Conservation (phyloP, 805 yeast species). For the Kodamaea sagamina region DNA sequence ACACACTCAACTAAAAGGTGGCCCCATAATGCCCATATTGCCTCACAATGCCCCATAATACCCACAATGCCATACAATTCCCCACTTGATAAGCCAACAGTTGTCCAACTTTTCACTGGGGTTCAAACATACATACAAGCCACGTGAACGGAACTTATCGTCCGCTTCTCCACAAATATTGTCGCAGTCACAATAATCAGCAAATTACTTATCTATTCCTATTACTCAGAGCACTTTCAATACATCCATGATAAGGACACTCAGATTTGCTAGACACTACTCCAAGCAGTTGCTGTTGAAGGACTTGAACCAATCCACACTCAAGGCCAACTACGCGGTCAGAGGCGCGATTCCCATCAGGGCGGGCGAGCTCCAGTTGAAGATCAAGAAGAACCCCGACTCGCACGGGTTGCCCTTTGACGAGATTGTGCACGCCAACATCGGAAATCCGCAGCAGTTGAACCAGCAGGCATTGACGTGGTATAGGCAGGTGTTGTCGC, state of each 20-base stretch:
- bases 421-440: constrained; percentile 83
- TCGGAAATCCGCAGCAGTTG: constrained; percentile 97
- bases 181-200: neutral
- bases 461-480: constrained; percentile 95
- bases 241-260: neutral
- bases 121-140: too few species aligned
- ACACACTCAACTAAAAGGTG: too few species aligned
- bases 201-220: too few species aligned
- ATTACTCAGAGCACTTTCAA: too few species aligned
- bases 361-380: constrained; percentile 77
- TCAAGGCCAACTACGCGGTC: constrained; percentile 93
- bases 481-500: constrained; percentile 85
- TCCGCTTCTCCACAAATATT: neutral
- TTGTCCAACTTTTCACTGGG: too few species aligned
- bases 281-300: constrained; percentile 11
- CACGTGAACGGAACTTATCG: neutral
- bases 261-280: constrained; percentile 7
- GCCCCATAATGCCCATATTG: too few species aligned
- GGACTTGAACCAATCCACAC: constrained; percentile 63
- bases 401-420: constrained; percentile 73
- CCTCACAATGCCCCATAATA: too few species aligned
- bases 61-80: too few species aligned
- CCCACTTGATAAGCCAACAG: too few species aligned
- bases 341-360: constrained; percentile 91
- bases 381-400: constrained; percentile 47